Conservation (phyloP, 2,329 filamentous ascomycete genomes). For the Dactylellina leptospora region DNA sequence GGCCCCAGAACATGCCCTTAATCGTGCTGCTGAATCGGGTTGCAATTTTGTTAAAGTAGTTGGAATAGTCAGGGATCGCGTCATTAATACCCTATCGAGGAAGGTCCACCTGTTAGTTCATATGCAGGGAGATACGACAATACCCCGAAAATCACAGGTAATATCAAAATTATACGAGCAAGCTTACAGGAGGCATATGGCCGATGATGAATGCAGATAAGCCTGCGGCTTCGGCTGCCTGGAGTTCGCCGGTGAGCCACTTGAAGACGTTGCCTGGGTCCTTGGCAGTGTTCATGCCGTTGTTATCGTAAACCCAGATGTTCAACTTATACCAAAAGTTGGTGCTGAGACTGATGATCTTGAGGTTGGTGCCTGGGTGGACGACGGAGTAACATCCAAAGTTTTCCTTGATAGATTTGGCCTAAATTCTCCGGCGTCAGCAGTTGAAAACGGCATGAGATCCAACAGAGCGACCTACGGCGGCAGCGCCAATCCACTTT, state of each 20-base stretch:
- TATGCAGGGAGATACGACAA: slow-evolving; percentile 1
- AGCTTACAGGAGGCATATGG: slow-evolving; percentile 67
- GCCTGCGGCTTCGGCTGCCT: slow-evolving; percentile 65
- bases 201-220: slow-evolving; percentile 69
- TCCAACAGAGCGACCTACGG: slow-evolving; percentile 16
- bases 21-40: slow-evolving; percentile 67
- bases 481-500: slow-evolving; percentile 38
- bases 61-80: slow-evolving; percentile 66
- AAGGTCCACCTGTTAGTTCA: slow-evolving; percentile 6
- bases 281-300: slow-evolving; percentile 65
- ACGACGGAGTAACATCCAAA: slow-evolving; percentile 63
- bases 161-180: too few species aligned
- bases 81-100: slow-evolving; percentile 60
- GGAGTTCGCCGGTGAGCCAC: slow-evolving; percentile 67
- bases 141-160: neutral
- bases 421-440: slow-evolving; percentile 10
- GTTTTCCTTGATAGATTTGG: slow-evolving; percentile 57
- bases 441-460: neutral
- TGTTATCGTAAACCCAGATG: slow-evolving; percentile 66
- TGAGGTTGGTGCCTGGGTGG: slow-evolving; percentile 64
- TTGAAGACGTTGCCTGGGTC: slow-evolving; percentile 62
- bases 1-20: slow-evolving; percentile 59
- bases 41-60: slow-evolving; percentile 67
- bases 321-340: slow-evolving; percentile 70
- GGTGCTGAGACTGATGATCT: slow-evolving; percentile 70